Evolutionary conservation across 1,139 yeast genomes (phyloP).

Genomic region (Taphrina communis): DNA sequence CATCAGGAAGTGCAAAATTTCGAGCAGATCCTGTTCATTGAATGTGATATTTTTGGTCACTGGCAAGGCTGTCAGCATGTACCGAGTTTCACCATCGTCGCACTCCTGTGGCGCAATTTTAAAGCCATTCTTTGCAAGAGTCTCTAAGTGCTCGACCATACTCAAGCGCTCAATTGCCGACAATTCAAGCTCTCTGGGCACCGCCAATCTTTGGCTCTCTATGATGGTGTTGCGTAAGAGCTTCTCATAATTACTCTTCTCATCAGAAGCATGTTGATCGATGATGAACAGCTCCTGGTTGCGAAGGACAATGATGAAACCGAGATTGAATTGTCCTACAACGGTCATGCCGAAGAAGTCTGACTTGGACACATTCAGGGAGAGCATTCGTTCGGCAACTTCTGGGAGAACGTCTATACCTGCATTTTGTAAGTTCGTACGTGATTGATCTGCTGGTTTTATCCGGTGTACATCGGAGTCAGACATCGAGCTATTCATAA

Average conservation of each 20-base stretch:
- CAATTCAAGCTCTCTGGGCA: constrained; percentile 68
- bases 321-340: constrained; percentile 91
- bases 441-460: neutral
- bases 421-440: constrained; percentile 6
- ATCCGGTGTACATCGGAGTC: neutral
- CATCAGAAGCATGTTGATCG: constrained; percentile 98
- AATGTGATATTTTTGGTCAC: constrained; percentile 72
- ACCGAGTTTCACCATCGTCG: constrained; percentile 52
- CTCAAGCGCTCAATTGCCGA: constrained; percentile 78
- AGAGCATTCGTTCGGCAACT: constrained; percentile 61
- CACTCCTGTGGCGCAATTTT: constrained; percentile 58
- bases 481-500: neutral
- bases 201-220: constrained; percentile 72
- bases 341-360: constrained; percentile 75
- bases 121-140: constrained; percentile 80
- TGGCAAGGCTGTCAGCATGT: constrained; percentile 69
- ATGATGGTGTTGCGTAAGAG: constrained; percentile 63
- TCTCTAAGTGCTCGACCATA: constrained; percentile 63
- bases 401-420: constrained; percentile 50
- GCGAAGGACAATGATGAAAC: constrained; percentile 72
- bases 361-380: constrained; percentile 63
- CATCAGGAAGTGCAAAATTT: constrained; percentile 64
- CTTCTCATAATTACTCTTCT: constrained; percentile 83
- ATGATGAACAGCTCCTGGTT: constrained; percentile 76
- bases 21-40: constrained; percentile 52